These are phyloP conservation scores for Cercophora sp. DNA, from an alignment of 495 filamentous ascomycete species.

Conservation along the genomic window DNA sequence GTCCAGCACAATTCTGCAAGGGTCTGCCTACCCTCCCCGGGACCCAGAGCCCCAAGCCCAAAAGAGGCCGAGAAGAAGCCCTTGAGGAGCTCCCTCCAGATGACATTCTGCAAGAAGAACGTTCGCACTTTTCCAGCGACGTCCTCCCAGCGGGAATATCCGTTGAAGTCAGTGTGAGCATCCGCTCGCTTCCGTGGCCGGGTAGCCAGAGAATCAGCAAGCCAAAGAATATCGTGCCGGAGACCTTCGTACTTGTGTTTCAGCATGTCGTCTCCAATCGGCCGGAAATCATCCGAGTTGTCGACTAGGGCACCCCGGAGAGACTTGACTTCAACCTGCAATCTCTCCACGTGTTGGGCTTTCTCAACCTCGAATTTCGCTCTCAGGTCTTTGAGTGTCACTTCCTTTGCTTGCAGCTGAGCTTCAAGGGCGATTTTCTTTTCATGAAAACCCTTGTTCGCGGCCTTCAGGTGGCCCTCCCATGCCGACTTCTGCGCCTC, in stretches of 20 bases:
- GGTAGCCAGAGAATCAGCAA: constrained; percentile 18
- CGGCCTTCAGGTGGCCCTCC: too few species aligned
- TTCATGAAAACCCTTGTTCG: too few species aligned
- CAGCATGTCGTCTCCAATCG: constrained; percentile 29
- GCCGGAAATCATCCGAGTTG: constrained; percentile 27
- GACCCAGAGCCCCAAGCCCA: constrained; percentile 28
- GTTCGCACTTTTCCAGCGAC: too few species aligned
- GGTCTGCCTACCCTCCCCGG: neutral
- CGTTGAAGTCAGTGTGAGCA: too few species aligned
- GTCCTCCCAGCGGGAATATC: neutral
- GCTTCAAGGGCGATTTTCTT: too few species aligned
- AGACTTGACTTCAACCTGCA: constrained; percentile 6
- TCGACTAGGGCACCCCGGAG: constrained; percentile 27
- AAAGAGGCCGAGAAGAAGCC: constrained; percentile 31
- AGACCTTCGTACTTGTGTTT: constrained; percentile 26
- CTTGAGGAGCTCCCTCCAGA: constrained; percentile 26
- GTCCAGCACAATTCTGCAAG: constrained; percentile 4
- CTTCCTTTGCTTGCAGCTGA: too few species aligned
- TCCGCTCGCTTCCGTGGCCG: neutral
- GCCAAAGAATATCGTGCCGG: constrained; percentile 17
- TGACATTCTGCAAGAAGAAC: constrained; percentile 20
- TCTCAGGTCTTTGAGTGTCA: too few species aligned
- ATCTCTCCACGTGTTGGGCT: neutral
- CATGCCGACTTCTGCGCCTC: too few species aligned
- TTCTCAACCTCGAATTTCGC: too few species aligned